Evolutionary conservation across 495 filamentous ascomycete genomes (phyloP), one percentile per base, ranked within the genome.

Genomic region (Astrothelium subdiscretum): DNA sequence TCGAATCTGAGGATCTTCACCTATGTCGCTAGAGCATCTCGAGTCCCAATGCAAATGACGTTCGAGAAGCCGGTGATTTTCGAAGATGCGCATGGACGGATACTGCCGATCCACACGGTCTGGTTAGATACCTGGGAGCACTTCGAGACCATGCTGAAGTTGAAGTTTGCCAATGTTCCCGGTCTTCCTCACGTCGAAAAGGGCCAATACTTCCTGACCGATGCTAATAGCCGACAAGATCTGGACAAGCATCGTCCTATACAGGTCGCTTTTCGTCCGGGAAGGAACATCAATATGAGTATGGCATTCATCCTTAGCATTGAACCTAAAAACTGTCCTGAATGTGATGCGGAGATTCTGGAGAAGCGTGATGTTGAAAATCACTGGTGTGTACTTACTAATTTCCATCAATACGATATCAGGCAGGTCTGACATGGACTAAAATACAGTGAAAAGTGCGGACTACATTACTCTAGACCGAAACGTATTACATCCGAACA

Each of bases 51-150:
- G n/a, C 35, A 38, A 15, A 6, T 60, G 12, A 24, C 24, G 18
- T 60, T 40, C 10, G 59, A 43, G 15, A 20, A 26, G 27, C 59
- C 59, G 2, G 59, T 60, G n/a, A 60, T 4, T 29, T 60, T 60
- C 48, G 13, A 60, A 29, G 59, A 60, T 44, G 59, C 59, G 4
- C 59, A 60, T 29, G 38, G 38, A 3, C 59, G 59, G 4, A 29
- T 60, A 18, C 32, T 22, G 18, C 59, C 59, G 0, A 40, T 60
- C 5, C 38, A 1, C 4, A 27, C 48, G 3, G 35, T 24, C 0
- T 60, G 59, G 59, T 10, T 60, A 3, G 59, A 60, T 18, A 60
- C 59, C 4, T 60, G 59, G 59, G 59, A 60, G 8, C 58, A 59
- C 26, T 59, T 59, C n/a, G 58, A 59, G 32, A 59, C 58, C n/a